Base-by-base conservation (phyloP, 1,284 basidiomycete genomes). In the Puccinia hordei region DNA sequence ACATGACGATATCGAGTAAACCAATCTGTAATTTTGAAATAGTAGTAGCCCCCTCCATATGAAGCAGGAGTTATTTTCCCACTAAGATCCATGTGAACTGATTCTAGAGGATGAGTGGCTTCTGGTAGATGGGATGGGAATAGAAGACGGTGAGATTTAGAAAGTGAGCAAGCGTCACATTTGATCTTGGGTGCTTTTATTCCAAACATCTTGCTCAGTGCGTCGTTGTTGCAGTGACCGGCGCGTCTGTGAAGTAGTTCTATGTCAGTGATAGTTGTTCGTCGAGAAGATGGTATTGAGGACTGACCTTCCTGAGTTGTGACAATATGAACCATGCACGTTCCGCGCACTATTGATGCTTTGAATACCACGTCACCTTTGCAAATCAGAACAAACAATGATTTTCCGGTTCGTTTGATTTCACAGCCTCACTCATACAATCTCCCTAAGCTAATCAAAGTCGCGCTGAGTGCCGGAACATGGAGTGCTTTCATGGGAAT, bases 391-490 rank as follows among this genome's bases (percentile, higher is more conserved):
- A n/a, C 24, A 27, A 55, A 55, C 19, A 8, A n/a, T 8, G 22
- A 55, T 5, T 4, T 6, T 6, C 24, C 17, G 17, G 24, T 55
- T 22, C 53, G 5, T 27, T 55, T 55, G 6, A 55, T 4, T 8
- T 55, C 53, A 33, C 41, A 51, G 49, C 49, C 49, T 5, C 27
- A 9, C 17, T 24, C n/a, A 51, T 17, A 19, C 1, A 73, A 30
- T 57, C 30, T 24, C 17, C 72, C 72, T 33, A 73, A 33, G 30
- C 72, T 73, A 24, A 73, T 4, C 17, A 73, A 27, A 24, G 72
- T 53, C 22, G 17, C 30, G 19, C 15, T 57, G 3, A 73, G n/a
- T 4, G 17, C 33, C 17, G 72, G 72, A 27, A 73, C 72, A 59
- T 73, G 53, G 12, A 53, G 41, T 30, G 49, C 9, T 27, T 53